These are phyloP conservation scores for Wickerhamomyces xylosicus DNA, from an alignment of 805 yeast genomes.

Conservation along the genomic window DNA sequence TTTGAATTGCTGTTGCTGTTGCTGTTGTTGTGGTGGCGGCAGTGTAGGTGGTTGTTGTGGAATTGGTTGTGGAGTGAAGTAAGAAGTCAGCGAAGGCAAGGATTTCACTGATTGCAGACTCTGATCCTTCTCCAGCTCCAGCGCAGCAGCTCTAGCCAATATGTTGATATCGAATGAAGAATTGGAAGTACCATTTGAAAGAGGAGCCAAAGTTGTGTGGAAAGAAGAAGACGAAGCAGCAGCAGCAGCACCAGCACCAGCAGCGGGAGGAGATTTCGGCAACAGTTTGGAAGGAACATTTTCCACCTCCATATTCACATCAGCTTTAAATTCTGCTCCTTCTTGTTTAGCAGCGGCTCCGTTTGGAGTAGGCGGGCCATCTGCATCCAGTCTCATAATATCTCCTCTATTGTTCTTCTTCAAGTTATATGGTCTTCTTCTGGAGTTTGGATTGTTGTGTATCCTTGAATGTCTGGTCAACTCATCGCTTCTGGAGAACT, in stretches of 20 bases:
- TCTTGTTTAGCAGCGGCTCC: neutral
- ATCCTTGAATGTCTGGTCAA: conserved; percentile 64
- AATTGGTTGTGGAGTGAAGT: conserved; percentile 8
- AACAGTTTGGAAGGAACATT: neutral
- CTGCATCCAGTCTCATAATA: conserved; percentile 1
- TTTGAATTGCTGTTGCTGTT: conserved; percentile 12
- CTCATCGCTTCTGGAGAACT: conserved; percentile 64
- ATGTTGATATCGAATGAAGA: conserved; percentile 20
- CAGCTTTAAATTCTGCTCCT: neutral
- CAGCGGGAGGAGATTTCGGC: conserved; percentile 16
- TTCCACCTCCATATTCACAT: conserved; percentile 1
- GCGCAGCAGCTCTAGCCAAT: conserved; percentile 20
- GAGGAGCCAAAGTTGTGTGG: conserved; percentile 4
- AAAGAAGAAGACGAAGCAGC: neutral
- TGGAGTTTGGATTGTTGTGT: conserved; percentile 61
- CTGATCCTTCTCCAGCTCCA: conserved; percentile 20
- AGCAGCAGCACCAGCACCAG: neutral
- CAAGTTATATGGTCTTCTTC: conserved; percentile 42
- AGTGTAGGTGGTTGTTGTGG: neutral
- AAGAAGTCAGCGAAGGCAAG: conserved; percentile 18
- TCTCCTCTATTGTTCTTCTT: conserved; percentile 18
- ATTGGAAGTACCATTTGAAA: conserved; percentile 3
- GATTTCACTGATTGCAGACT: conserved; percentile 19
- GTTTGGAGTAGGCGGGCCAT: conserved; percentile 1
- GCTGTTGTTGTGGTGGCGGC: conserved; percentile 11